These are phyloP conservation scores for Cercospora janseana DNA, from an alignment of 2,329 filamentous ascomycete genomes.

Conservation along the genomic window DNA sequence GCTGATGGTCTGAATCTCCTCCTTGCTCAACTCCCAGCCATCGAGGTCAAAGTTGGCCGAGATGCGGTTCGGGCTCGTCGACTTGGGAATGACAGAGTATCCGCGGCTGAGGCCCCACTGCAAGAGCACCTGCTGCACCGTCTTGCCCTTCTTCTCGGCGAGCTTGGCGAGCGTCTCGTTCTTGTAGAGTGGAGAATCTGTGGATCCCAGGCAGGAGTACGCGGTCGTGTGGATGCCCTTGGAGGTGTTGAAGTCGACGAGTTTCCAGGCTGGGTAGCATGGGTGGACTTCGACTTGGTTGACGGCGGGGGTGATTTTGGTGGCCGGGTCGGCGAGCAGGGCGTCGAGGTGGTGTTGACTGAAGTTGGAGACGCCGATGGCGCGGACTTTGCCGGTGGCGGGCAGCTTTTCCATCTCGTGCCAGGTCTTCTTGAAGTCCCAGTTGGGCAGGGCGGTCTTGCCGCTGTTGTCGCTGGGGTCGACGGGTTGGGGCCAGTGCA, in stretches of 20 bases:
- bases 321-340: constrained; percentile 62
- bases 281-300: constrained; percentile 84
- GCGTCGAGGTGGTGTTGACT: constrained; percentile 76
- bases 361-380: constrained; percentile 80
- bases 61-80: constrained; percentile 70
- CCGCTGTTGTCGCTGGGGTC: constrained; percentile 54
- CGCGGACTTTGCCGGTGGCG: constrained; percentile 67
- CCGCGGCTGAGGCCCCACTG: constrained; percentile 79
- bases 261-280: constrained; percentile 76
- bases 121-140: constrained; percentile 72
- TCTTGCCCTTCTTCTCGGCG: constrained; percentile 65
- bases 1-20: constrained; percentile 69
- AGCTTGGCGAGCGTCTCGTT: constrained; percentile 59
- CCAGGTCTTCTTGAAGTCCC: constrained; percentile 81
- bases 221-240: constrained; percentile 74
- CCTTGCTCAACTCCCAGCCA: constrained; percentile 69
- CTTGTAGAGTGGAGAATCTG: constrained; percentile 67
- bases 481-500: constrained; percentile 69
- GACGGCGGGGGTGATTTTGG: constrained; percentile 64
- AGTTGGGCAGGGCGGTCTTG: constrained; percentile 70
- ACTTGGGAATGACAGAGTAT: constrained; percentile 84
- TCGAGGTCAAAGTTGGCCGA: constrained; percentile 71
- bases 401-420: constrained; percentile 49
- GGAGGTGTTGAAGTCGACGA: constrained; percentile 67
- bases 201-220: constrained; percentile 72